A percentile compares a stretch with the other conserved stretches of the same genome.
These are phyloP conservation scores for Fonticula alba DNA, from an alignment of 78 protist species.

Conservation along the genomic window DNA sequence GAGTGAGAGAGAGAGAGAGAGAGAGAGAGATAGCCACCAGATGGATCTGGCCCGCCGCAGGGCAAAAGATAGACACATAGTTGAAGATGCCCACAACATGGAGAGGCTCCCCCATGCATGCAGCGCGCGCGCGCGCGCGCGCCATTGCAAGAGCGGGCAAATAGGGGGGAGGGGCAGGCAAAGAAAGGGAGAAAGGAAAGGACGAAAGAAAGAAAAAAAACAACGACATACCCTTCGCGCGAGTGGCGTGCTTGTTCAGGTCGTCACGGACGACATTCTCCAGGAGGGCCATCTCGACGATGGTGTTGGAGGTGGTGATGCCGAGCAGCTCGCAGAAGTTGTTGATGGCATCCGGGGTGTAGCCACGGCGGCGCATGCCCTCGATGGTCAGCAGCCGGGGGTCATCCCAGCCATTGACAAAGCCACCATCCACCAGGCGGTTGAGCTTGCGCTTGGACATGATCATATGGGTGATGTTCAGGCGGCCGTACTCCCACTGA, in stretches of 20 bases:
- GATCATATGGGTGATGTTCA: conserved; percentile 69
- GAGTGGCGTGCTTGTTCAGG: conserved; percentile 14
- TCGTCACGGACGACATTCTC: conserved; percentile 32
- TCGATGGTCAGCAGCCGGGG: conserved; percentile 82
- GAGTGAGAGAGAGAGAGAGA: too few species aligned
- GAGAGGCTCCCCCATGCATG: too few species aligned
- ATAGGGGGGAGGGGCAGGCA: too few species aligned
- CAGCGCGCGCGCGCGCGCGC: conserved; percentile 15
- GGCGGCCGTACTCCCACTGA: conserved; percentile 88
- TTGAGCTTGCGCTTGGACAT: conserved; percentile 83
- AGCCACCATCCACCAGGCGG: not conserved
- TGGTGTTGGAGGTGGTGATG: conserved; percentile 47
- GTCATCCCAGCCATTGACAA: conserved; percentile 93
- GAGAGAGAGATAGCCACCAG: too few species aligned
- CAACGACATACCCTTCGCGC: conserved; percentile 30
- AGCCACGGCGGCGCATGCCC: conserved; percentile 59
- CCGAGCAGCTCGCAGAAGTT: conserved; percentile 71
- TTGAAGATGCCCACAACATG: conserved; percentile 1
- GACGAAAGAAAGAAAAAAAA: conserved; percentile 8
- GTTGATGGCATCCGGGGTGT: conserved; percentile 68
- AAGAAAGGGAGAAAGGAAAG: too few species aligned
- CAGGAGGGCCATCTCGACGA: conserved; percentile 31
- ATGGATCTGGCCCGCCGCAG: too few species aligned
- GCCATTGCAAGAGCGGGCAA: conserved; percentile 8
- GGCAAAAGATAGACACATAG: too few species aligned